These are phyloP conservation scores for Candida parachauliodes DNA, from an alignment of 805 yeast genomes.

Conservation along the genomic window DNA sequence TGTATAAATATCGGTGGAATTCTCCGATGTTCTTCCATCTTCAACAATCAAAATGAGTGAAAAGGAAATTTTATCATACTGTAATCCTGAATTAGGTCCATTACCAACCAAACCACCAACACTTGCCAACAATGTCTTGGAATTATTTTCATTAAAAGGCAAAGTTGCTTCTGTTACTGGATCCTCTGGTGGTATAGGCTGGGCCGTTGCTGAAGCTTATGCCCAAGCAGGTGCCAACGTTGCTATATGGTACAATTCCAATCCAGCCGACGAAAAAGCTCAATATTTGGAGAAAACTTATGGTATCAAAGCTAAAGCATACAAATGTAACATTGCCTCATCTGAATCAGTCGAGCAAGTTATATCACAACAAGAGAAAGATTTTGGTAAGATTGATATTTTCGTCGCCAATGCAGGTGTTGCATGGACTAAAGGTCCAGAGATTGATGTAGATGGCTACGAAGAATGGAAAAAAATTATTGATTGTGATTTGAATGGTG, in stretches of 20 bases:
- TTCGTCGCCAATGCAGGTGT: constrained; percentile 91
- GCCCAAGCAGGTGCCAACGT: constrained; percentile 88
- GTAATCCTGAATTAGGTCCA: constrained; percentile 31
- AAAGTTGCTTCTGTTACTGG: constrained; percentile 86
- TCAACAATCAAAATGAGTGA: too few relatives aligned
- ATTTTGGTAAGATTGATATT: constrained; percentile 77
- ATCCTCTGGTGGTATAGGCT: constrained; percentile 80
- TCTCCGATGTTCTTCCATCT: background rate
- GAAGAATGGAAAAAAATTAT: constrained; percentile 31
- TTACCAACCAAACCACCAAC: constrained; percentile 55
- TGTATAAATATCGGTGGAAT: constrained; percentile 1
- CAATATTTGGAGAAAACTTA: constrained; percentile 51
- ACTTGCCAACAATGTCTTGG: constrained; percentile 51
- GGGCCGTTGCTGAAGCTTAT: constrained; percentile 74
- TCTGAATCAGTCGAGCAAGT: constrained; percentile 46
- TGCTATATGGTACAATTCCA: constrained; percentile 45
- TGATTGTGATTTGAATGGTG: constrained; percentile 40
- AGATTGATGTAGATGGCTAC: constrained; percentile 33
- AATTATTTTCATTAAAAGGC: constrained; percentile 74
- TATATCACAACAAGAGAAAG: constrained; percentile 50
- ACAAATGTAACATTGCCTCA: constrained; percentile 57
- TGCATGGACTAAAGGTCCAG: constrained; percentile 69
- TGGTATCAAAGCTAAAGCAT: constrained; percentile 59
- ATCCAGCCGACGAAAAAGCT: constrained; percentile 62
- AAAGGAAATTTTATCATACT: constrained; percentile 12